Percentiles rank a stretch among this genome's conserved stretches.
phyloP scores from a whole-genome alignment of 2,329 filamentous ascomycete species.

The Dichotomopilus funicola region DNA sequence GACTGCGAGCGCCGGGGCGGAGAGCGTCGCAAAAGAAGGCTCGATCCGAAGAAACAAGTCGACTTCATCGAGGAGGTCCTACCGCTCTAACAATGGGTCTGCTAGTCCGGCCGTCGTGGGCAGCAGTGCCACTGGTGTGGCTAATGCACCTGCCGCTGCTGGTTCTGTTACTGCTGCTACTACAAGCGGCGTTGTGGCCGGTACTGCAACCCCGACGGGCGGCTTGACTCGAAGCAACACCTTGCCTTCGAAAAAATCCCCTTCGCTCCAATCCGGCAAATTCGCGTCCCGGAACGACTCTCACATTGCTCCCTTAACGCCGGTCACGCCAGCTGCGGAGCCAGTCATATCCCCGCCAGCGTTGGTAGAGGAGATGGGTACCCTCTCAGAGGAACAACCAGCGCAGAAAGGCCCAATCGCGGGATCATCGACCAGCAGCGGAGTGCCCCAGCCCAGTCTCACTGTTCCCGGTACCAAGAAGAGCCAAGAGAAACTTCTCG shows the following conservation, averaged over 20 bases:
- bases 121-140: too few species aligned
- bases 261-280: slow-evolving; percentile 60
- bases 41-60: slow-evolving; percentile 82
- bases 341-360: slow-evolving; percentile 41
- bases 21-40: slow-evolving; percentile 76
- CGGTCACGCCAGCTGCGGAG: slow-evolving; percentile 37
- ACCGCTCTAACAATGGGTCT: slow-evolving; percentile 65
- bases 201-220: slow-evolving; percentile 45
- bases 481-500: slow-evolving; percentile 25
- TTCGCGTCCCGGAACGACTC: slow-evolving; percentile 44
- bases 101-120: slow-evolving; percentile 49
- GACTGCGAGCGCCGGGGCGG: slow-evolving; percentile 80
- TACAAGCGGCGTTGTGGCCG: too few species aligned
- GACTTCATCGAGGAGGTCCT: slow-evolving; percentile 81
- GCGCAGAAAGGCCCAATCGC: not conserved
- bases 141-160: too few species aligned
- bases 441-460: slow-evolving; percentile 6
- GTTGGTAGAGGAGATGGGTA: slow-evolving; percentile 33
- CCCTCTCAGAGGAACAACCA: slow-evolving; percentile 27
- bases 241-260: slow-evolving; percentile 83
- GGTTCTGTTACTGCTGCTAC: too few species aligned
- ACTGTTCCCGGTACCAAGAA: slow-evolving; percentile 10
- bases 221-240: slow-evolving; percentile 72
- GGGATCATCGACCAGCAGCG: slow-evolving; percentile 4
- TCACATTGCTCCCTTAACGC: slow-evolving; percentile 29